Evolutionary conservation across 352 stramenopile genomes (phyloP).

Genomic region (Phytophthora rubi): DNA sequence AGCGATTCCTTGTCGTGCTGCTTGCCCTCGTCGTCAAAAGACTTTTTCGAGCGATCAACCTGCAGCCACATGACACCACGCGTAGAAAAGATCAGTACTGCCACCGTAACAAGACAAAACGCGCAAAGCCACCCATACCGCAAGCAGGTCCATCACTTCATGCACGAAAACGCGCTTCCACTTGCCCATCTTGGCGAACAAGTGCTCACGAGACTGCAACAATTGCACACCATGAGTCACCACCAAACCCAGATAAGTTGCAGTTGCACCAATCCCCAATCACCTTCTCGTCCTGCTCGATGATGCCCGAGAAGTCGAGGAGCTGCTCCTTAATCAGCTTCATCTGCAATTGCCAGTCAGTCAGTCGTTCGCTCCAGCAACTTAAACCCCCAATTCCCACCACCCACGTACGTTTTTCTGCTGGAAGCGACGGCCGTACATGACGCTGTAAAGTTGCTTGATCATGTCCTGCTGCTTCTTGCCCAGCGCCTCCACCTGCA

Average conservation of each 20-base stretch:
- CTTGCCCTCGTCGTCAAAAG: conserved; percentile 73
- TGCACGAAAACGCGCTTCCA: conserved; percentile 79
- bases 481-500: conserved; percentile 62
- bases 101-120: conserved; percentile 1
- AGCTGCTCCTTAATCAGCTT: conserved; percentile 85
- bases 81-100: conserved; percentile 3
- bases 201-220: conserved; percentile 56
- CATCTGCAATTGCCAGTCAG: conserved; percentile 40
- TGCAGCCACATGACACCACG: conserved; percentile 19
- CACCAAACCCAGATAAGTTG: background rate
- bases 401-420: conserved; percentile 67
- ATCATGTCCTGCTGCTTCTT: conserved; percentile 80
- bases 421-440: conserved; percentile 83
- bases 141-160: conserved; percentile 81
- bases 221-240: background rate
- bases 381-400: too few species aligned
- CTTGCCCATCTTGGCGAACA: conserved; percentile 68
- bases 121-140: conserved; percentile 36
- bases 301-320: conserved; percentile 74
- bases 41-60: conserved; percentile 89
- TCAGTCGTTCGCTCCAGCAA: background rate
- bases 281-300: conserved; percentile 75
- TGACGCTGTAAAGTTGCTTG: conserved; percentile 83
- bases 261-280: background rate
- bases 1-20: conserved; percentile 68